A percentile compares a stretch with the other conserved stretches of the same genome.
Conservation (phyloP, 768 basidiomycete species). For the Leccinum ochraceum region DNA sequence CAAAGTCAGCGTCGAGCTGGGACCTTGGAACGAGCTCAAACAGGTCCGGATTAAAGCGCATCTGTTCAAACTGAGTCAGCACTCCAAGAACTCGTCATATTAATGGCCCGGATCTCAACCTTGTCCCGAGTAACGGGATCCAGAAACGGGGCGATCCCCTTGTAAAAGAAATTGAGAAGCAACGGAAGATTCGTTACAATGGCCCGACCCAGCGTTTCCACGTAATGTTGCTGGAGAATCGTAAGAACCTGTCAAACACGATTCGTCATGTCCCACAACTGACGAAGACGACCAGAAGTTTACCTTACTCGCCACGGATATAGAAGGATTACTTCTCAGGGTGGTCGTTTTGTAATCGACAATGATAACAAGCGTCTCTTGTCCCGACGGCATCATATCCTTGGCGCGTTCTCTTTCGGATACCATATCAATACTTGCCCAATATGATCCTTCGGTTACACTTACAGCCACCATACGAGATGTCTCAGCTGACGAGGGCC, state of each 20-base stretch:
- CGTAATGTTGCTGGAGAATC: constrained; percentile 88
- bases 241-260: constrained; percentile 52
- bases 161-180: constrained; percentile 76
- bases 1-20: constrained; percentile 84
- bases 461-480: constrained; percentile 85
- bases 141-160: constrained; percentile 81
- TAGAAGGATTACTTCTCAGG: constrained; percentile 79
- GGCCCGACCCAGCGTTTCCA: constrained; percentile 83
- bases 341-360: constrained; percentile 87
- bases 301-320: constrained; percentile 75
- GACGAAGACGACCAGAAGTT: constrained; percentile 1
- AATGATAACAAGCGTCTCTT: constrained; percentile 80
- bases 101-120: constrained; percentile 37
- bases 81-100: neutral
- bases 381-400: constrained; percentile 83
- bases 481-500: constrained; percentile 79
- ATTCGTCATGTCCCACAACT: neutral
- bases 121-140: constrained; percentile 90
- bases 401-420: constrained; percentile 78
- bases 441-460: constrained; percentile 11
- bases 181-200: constrained; percentile 80
- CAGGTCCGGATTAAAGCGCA: constrained; percentile 88
- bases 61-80: constrained; percentile 41
- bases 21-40: constrained; percentile 68
- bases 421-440: constrained; percentile 8